Base-by-base conservation (phyloP, 1,139 yeast species). In the Trichomonascaceae sp. region DNA sequence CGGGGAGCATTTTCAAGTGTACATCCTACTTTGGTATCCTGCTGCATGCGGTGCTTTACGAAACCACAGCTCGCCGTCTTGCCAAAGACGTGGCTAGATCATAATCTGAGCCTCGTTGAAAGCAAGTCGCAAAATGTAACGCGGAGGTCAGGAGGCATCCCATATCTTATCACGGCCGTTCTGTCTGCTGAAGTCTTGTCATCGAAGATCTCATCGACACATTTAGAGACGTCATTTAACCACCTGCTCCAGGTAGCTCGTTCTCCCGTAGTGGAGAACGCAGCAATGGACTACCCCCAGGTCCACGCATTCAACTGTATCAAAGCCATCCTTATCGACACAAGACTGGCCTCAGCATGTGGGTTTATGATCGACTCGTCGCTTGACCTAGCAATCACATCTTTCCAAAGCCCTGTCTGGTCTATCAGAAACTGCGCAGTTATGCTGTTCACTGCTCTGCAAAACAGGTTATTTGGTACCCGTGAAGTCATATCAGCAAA, bases 291-390 rank as follows among this genome's bases (percentile, higher is more conserved):
- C 47, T 62, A 82, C 17, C 89, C 97, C 0, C 97, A 87, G 52
- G 95, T 87, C 0, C 93, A 87, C 56, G 96, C 96, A 0, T 74
- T 82, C 52, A 89, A 89, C 50, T 79, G 93, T 49, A 70, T 89
- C 38, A 74, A 71, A 43, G 76, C 76, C 5, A 61, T 89, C 2
- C 76, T 85, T 45, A 67, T 67, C 26, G 96, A 87, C 42, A 65
- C 89, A 0, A 63, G 68, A 20, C 59, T 89, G 25, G 61, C 84
- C 0, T 63, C 60, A 2, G 57, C 63, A 2, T 68, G 79, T n/a
- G 55, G 67, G 0, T 53, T 56, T 2, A 74, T 64, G 48, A 65
- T 79, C 6, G 76, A 74, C 38, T 56, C 59, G 11, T 76, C 81
- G 0, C 58, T 87, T 27, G 65, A 65, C 16, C 54, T 82, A 16